Evolutionary conservation across 2,329 filamentous ascomycete species (phyloP), one percentile per base, ranked within the genome.

Genomic region (Fusarium torreyae): DNA sequence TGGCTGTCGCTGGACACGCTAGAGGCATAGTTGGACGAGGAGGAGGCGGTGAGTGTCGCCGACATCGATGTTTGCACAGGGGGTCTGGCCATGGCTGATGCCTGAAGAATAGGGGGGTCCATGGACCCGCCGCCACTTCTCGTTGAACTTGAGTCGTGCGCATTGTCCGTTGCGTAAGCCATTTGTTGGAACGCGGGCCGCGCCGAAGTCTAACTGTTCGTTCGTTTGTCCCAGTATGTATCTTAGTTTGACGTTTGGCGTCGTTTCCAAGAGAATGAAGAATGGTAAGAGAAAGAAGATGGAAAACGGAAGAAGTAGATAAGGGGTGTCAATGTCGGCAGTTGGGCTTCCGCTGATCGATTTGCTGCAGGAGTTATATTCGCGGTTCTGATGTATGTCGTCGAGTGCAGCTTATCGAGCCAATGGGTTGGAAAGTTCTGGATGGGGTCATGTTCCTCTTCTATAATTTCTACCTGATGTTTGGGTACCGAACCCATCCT

Each of bases 1-100:
- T 57, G 65, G 53, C 63, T 58, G 56, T 58, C 67, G 28, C 68
- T 70, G 17, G 69, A 71, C 40, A 71, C 68, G 53, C 69, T 71
- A 58, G 57, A 59, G 61, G 68, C 43, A 45, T 71, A 71, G 60
- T 66, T 70, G 1, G 69, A 71, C 28, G 68, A 70, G 5, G 68
- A 70, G 10, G 69, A 71, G 38, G 69, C 69, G 68, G 65, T 71
- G 69, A 71, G 69, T 44, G 64, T 49, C 36, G 57, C 18, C 18
- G 18, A 54, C 42, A 48, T 63, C 24, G 54, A 50, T 15, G 39
- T 45, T 40, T 67, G 62, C 18, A 31, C 63, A 65, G 50, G 68
- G 63, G 50, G 9, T 31, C 44, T 57, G 24, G 49, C 59, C 61
- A 63, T 42, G 18, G 60, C 48, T 42, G 66, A 58, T 18, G 62